These are phyloP conservation scores for Malassezia caprae DNA, from an alignment of 1,284 basidiomycete species.

Conservation along the genomic window DNA sequence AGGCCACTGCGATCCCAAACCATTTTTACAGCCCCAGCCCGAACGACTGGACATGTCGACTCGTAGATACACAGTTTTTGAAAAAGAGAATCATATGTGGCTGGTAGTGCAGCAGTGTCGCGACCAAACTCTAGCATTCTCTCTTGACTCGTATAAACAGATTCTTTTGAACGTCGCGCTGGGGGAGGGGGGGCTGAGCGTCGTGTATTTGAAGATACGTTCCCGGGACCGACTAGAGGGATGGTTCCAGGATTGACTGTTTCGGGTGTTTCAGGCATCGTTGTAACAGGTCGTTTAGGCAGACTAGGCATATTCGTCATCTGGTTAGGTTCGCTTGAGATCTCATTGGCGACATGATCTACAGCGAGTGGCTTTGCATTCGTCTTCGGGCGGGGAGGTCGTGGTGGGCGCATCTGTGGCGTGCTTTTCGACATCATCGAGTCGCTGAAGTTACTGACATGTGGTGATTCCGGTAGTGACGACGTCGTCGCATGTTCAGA, in stretches of 20 bases:
- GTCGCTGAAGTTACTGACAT: neutral
- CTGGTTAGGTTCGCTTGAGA: no score
- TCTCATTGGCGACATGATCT: no score
- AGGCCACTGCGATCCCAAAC: conserved; percentile 5
- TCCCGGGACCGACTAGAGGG: no score
- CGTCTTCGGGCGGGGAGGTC: neutral
- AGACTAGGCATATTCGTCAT: no score
- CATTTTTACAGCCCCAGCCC: neutral
- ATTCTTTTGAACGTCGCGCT: neutral
- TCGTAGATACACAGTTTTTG: neutral
- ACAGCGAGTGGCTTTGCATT: neutral
- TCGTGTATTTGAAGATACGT: neutral
- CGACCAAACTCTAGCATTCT: neutral
- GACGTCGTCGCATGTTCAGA: neutral
- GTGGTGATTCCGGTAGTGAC: neutral
- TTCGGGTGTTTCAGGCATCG: no score
- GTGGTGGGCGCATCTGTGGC: neutral
- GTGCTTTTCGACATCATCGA: neutral
- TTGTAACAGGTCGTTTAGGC: no score
- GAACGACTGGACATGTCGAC: neutral
- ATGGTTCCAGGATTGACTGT: no score
- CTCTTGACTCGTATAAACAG: neutral
- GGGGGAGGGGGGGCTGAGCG: neutral
- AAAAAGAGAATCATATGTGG: neutral
- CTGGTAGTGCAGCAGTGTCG: neutral